phyloP scores from a whole-genome alignment of 2,329 filamentous ascomycete species.

The Beauveria pseudobassiana region DNA sequence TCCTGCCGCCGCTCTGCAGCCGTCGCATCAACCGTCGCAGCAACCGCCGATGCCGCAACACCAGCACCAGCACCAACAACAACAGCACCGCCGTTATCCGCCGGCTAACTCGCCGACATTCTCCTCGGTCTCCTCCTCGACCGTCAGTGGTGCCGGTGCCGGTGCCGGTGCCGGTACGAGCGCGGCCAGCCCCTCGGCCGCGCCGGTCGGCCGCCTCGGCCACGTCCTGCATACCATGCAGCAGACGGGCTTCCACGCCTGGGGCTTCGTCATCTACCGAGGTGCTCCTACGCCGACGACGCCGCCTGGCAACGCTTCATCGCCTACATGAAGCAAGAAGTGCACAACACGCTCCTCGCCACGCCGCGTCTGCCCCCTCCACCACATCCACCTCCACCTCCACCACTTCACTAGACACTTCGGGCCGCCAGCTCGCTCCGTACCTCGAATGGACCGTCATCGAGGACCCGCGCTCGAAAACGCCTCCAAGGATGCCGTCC shows the following conservation, averaged over 20 bases:
- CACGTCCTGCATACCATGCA: constrained; percentile 7
- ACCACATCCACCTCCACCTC: background rate
- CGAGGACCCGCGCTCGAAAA: constrained; percentile 5
- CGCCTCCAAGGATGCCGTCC: background rate
- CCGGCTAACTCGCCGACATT: background rate
- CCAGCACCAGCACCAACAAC: background rate
- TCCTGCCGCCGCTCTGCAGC: background rate
- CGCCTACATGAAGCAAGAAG: background rate
- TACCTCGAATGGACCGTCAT: constrained; percentile 7
- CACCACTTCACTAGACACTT: background rate
- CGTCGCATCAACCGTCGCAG: constrained; percentile 1
- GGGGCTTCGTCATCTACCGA: constrained; percentile 11
- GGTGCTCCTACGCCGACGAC: constrained; percentile 3
- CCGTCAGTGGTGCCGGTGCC: background rate
- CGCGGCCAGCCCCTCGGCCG: background rate
- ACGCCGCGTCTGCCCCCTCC: background rate
- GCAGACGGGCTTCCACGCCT: constrained; percentile 2
- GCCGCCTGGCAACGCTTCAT: background rate
- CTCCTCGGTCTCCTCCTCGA: background rate
- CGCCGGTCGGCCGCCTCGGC: background rate
- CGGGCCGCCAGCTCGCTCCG: background rate
- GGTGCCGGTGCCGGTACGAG: background rate
- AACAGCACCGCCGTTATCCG: background rate
- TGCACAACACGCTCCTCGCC: background rate
- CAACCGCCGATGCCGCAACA: background rate